A percentile compares a stretch with the other conserved stretches of the same genome.
These are phyloP conservation scores for Sinapis alba DNA, from an alignment of 441 rosid species.

Conservation along the genomic window DNA sequence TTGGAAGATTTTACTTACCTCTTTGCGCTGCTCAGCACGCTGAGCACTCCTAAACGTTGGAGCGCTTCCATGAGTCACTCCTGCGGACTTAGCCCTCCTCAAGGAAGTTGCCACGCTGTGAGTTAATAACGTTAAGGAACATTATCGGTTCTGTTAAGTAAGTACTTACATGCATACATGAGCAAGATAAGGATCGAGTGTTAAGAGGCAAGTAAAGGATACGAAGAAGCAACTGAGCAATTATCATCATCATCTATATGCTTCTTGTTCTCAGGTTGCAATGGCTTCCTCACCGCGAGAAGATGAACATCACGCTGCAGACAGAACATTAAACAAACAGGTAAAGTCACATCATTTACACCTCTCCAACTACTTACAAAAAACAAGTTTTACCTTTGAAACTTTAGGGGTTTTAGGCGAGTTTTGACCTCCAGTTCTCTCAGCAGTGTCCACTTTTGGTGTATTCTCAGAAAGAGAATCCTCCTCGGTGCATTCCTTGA, in stretches of 20 bases:
- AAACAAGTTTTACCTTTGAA: constrained; percentile 34
- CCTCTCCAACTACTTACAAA: not conserved
- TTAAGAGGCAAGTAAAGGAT: constrained; percentile 52
- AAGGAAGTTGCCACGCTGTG: constrained; percentile 65
- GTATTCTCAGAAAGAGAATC: constrained; percentile 43
- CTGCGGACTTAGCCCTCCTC: constrained; percentile 65
- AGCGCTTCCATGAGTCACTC: constrained; percentile 79
- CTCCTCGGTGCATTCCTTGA: constrained; percentile 61
- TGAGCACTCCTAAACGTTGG: constrained; percentile 75
- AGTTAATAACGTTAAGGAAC: constrained; percentile 53
- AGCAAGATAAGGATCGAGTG: constrained; percentile 2
- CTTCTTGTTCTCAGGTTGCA: constrained; percentile 58
- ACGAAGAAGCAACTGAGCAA: constrained; percentile 88
- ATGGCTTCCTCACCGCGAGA: constrained; percentile 46
- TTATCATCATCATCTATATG: constrained; percentile 81
- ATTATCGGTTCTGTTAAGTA: not conserved
- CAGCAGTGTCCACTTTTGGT: constrained; percentile 30
- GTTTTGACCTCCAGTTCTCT: constrained; percentile 44
- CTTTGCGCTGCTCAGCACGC: constrained; percentile 88
- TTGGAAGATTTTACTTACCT: constrained; percentile 50
- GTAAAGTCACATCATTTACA: constrained; percentile 12
- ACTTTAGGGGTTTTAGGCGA: constrained; percentile 33
- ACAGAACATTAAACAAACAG: not conserved
- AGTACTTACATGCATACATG: not conserved
- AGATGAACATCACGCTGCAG: constrained; percentile 54